Evolutionary conservation across 2,329 filamentous ascomycete species (phyloP), one percentile per base, ranked within the genome.

Genomic region (Xylariomycetidae sp.): DNA sequence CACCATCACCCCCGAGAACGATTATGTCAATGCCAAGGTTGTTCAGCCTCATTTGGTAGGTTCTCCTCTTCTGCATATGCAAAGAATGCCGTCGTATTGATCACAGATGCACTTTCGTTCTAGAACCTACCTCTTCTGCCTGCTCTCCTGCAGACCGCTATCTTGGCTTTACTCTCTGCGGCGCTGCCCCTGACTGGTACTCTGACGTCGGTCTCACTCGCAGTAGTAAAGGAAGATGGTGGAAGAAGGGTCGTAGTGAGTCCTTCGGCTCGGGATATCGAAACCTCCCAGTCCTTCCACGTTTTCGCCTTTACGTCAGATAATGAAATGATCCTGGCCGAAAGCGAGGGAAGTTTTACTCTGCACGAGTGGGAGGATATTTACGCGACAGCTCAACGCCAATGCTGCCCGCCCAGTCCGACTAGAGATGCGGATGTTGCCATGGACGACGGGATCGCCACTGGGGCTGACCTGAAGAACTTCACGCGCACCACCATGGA

Each of bases 91-190:
- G 20, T 30, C 33, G 31, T 41, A 31, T 53, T 54, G 37, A 58
- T 34, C 18, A 27, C 30, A 23, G 31, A 38, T 31, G 11, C 30
- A 30, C 23, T 36, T n/a, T n/a, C n/a, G 13, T 16, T 27, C 14
- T 45, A 90, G 82, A 85, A 87, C 56, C 72, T 96, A 26, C 71
- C 82, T 30, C 70, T 94, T 28, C 77, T 98, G 34, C 87, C 92
- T 16, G 77, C 85, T 20, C 72, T 96, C 42, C 65, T 96, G 18
- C 88, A 96, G 59, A 82, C 88, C 2, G 74, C 86, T 5, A 67
- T 89, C 23, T 66, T 92, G 25, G 80, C 86, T 15, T 74, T 97
- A 12, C 68, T 97, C 22, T 88, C 88, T 27, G 88, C 85, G 16
- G 82, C 85, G 2, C 74, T 96, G 20, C 88, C 90, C 10, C 71